Evolutionary conservation across 2,329 filamentous ascomycete genomes (phyloP), one percentile per base, ranked within the genome.

Genomic region (Aspergillus felis): DNA sequence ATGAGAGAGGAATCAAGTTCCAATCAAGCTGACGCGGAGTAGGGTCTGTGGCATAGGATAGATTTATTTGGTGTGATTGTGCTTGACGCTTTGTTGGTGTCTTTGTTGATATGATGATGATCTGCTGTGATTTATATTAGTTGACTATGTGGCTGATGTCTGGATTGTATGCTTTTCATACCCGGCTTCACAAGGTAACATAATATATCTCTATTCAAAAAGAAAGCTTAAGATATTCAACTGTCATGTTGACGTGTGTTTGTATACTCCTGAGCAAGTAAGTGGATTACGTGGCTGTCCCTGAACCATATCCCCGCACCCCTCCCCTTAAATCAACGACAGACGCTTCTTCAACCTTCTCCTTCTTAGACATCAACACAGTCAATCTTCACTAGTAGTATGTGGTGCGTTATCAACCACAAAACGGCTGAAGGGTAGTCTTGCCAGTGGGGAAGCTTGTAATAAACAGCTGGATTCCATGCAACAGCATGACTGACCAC

Each of bases 1-100:
- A 52, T 57, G n/a, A 47, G 28, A 14, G 57, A 57, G 22, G 59
- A 58, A 35, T 55, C 57, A 4, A 59, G 62, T 22, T 64, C 56
- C 17, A 59, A 54, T 29, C 54, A 58, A 14, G 54, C 50, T 20
- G 54, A 54, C 4, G 51, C 27, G 25, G 58, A 57, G 22, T 54
- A 47, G 44, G 24, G 17, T 24, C 4, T 22, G 14, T 12, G 24
- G 8, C 7, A 24, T 47, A 14, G 25, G 24, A 24, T 17, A 38
- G 32, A 17, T 5, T 5, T 38, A 6, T 24, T 47, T 14, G n/a
- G 10, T 17, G 3, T 32, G 22, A 27, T n/a, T 14, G 6, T 47
- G 12, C 27, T 2, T 2, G n/a, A 25, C 0, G 4, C 32, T 17
- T 35, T 35, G 4, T 29, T 29, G 28, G 9, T 46, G 22, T 0